These are phyloP conservation scores for Camelina laxa DNA, from an alignment of 345 rosid species.

Conservation along the genomic window DNA sequence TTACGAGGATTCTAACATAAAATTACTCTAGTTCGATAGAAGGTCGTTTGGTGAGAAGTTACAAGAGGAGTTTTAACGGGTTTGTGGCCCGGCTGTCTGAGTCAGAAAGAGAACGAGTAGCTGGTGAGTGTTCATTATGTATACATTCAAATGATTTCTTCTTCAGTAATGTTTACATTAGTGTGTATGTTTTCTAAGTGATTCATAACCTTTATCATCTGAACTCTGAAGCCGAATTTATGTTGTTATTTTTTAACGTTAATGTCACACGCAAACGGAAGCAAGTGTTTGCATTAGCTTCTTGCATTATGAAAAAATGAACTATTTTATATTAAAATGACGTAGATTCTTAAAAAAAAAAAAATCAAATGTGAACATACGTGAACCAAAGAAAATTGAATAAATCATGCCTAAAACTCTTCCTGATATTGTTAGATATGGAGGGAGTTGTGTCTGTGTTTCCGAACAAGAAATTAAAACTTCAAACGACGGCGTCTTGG, in stretches of 20 bases:
- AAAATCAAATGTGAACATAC: background rate
- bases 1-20: background rate
- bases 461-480: slow-evolving; percentile 42
- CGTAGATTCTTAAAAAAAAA: too few species aligned
- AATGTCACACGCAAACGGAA: background rate
- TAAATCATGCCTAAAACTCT: background rate
- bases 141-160: background rate
- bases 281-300: slow-evolving; percentile 10
- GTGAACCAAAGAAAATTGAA: background rate
- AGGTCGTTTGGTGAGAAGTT: slow-evolving; percentile 52
- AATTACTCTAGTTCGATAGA: slow-evolving; percentile 32
- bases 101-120: slow-evolving; percentile 49
- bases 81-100: slow-evolving; percentile 56
- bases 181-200: background rate
- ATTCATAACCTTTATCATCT: background rate
- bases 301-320: background rate
- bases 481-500: slow-evolving; percentile 61
- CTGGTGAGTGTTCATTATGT: slow-evolving; percentile 44
- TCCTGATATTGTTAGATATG: slow-evolving; percentile 25
- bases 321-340: background rate
- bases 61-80: slow-evolving; percentile 63
- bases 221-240: background rate
- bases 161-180: background rate
- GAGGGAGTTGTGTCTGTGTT: slow-evolving; percentile 51
- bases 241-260: background rate